Percentiles rank a stretch among this genome's conserved stretches.
Evolutionary conservation across 2,329 filamentous ascomycete genomes (phyloP).

Genomic region (Dendryphion nanum): DNA sequence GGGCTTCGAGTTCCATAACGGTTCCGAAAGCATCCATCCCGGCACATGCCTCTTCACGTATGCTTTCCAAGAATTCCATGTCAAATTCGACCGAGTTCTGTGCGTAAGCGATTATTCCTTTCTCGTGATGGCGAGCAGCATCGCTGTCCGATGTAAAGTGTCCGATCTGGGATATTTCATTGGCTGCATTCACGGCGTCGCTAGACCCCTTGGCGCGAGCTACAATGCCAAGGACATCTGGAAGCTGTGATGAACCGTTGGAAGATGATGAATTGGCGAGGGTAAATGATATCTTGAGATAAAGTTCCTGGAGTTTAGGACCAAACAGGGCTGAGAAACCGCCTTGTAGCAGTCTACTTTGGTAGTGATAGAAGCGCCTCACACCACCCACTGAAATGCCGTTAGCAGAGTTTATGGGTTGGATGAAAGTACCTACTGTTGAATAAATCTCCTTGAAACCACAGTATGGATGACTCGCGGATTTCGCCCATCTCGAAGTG

Average conservation of each 20-base stretch:
- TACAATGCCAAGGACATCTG: slow-evolving; percentile 47
- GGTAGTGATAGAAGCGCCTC: slow-evolving; percentile 25
- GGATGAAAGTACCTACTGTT: slow-evolving; percentile 12
- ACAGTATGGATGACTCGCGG: slow-evolving; percentile 18
- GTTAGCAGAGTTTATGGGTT: neutral
- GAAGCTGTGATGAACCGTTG: slow-evolving; percentile 30
- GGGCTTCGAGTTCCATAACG: slow-evolving; percentile 44
- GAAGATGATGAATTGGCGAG: slow-evolving; percentile 27
- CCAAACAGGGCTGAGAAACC: slow-evolving; percentile 23
- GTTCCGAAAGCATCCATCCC: slow-evolving; percentile 55
- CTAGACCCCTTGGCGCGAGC: slow-evolving; percentile 46
- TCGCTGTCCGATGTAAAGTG: slow-evolving; percentile 50
- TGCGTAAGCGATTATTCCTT: slow-evolving; percentile 53
- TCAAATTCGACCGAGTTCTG: slow-evolving; percentile 51
- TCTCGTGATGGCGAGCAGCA: slow-evolving; percentile 51
- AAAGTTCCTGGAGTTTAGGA: slow-evolving; percentile 22
- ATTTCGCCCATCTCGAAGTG: slow-evolving; percentile 24
- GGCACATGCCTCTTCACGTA: slow-evolving; percentile 52
- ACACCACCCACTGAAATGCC: slow-evolving; percentile 19
- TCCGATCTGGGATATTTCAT: slow-evolving; percentile 52
- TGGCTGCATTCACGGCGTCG: slow-evolving; percentile 48
- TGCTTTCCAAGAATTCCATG: slow-evolving; percentile 54
- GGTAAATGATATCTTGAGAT: slow-evolving; percentile 24
- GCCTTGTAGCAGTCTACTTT: slow-evolving; percentile 20
- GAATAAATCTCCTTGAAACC: slow-evolving; percentile 24